A percentile compares a stretch with the other conserved stretches of the same genome.
phyloP scores from a whole-genome alignment of 495 filamentous ascomycete genomes.

The Aspergillus carlsbadensis region DNA sequence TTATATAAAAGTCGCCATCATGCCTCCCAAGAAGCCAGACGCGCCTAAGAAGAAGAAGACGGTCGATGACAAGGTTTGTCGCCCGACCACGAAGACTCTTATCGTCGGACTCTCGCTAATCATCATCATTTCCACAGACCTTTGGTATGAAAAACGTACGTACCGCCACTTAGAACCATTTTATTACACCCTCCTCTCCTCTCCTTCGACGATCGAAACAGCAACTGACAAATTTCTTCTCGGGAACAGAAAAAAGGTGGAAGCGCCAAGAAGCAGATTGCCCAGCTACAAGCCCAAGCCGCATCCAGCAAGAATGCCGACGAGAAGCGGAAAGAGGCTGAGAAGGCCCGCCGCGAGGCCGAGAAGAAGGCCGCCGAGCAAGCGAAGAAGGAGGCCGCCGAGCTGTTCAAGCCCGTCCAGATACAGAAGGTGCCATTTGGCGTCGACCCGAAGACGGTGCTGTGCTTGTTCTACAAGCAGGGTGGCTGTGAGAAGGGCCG shows the following conservation, averaged over 20 bases:
- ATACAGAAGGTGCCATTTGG: constrained; percentile 96
- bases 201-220: constrained; percentile 12
- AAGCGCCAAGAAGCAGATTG: constrained; percentile 84
- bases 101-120: constrained; percentile 18
- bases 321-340: constrained; percentile 84
- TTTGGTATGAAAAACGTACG: constrained; percentile 98
- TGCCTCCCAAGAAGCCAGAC: constrained; percentile 86
- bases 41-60: constrained; percentile 69
- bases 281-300: constrained; percentile 70
- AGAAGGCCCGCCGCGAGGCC: constrained; percentile 77
- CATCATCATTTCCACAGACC: constrained; percentile 46
- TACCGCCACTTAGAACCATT: constrained; percentile 24
- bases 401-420: constrained; percentile 93
- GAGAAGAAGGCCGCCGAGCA: constrained; percentile 87
- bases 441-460: constrained; percentile 96
- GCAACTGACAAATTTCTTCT: constrained; percentile 8
- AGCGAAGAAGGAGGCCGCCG: constrained; percentile 72
- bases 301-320: constrained; percentile 72
- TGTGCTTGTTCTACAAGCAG: constrained; percentile 95
- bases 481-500: constrained; percentile 95
- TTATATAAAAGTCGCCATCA: constrained; percentile 48
- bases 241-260: constrained; percentile 80
- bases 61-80: constrained; percentile 77
- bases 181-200: constrained; percentile 10
- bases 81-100: neutral